A percentile compares a stretch with the other conserved stretches of the same genome.
These are phyloP conservation scores for Cryptococcus sp. DNA, from an alignment of 1,284 basidiomycete genomes.

Conservation along the genomic window DNA sequence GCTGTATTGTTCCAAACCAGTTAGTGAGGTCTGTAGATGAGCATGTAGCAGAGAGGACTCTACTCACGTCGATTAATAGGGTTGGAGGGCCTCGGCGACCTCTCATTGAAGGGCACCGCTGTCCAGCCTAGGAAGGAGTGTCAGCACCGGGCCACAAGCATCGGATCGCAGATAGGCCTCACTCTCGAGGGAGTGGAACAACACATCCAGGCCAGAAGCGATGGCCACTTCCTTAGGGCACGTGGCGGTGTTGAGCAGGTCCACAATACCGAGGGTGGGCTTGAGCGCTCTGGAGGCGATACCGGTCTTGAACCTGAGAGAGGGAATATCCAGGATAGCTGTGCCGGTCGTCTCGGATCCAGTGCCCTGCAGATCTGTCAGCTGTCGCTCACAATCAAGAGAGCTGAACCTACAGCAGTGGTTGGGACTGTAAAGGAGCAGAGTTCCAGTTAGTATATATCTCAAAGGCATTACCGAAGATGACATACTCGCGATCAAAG, in stretches of 20 bases:
- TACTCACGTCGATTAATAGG: constrained; percentile 72
- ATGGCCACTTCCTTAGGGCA: constrained; percentile 83
- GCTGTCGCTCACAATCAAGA: background rate
- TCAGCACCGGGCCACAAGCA: background rate
- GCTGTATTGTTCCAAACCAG: constrained; percentile 15
- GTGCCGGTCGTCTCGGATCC: constrained; percentile 98
- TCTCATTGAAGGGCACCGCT: constrained; percentile 66
- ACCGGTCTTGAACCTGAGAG: constrained; percentile 89
- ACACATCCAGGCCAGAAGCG: constrained; percentile 84
- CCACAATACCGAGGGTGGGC: constrained; percentile 81
- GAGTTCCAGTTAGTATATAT: background rate
- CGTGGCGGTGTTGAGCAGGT: constrained; percentile 79
- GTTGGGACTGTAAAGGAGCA: constrained; percentile 66
- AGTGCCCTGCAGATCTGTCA: constrained; percentile 56
- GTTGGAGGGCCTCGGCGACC: constrained; percentile 81
- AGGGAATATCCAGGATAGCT: constrained; percentile 82
- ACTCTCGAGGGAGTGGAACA: constrained; percentile 92
- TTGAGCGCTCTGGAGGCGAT: constrained; percentile 90
- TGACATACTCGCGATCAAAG: constrained; percentile 73
- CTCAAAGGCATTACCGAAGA: background rate
- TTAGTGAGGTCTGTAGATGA: background rate
- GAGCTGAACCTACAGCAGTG: constrained; percentile 61
- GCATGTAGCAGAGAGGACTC: background rate
- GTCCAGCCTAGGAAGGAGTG: constrained; percentile 33
- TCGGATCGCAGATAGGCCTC: constrained; percentile 7